A percentile compares a stretch with the other conserved stretches of the same genome.
Evolutionary conservation across 352 stramenopile genomes (phyloP).

Genomic region (Globisporangium camurandrum): DNA sequence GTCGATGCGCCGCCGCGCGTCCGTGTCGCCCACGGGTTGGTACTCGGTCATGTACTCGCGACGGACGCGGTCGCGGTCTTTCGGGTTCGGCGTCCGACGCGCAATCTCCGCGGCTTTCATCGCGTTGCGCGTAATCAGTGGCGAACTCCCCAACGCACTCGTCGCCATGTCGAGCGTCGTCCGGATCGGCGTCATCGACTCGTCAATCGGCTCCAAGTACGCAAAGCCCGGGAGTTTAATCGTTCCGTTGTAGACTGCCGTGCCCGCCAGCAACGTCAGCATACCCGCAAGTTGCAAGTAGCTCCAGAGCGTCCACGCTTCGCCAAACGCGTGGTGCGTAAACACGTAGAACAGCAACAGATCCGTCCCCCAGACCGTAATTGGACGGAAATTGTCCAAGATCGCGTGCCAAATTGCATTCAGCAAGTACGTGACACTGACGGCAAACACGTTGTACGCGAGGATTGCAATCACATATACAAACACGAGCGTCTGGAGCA

Average conservation of each 20-base stretch:
- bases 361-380: slow-evolving; percentile 94
- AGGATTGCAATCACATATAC: slow-evolving; percentile 93
- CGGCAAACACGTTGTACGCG: slow-evolving; percentile 95
- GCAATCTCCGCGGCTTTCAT: slow-evolving; percentile 80
- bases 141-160: slow-evolving; percentile 58
- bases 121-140: slow-evolving; percentile 75
- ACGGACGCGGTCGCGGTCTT: slow-evolving; percentile 73
- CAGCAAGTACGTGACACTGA: slow-evolving; percentile 94
- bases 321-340: slow-evolving; percentile 86
- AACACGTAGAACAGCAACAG: slow-evolving; percentile 96
- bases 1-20: slow-evolving; percentile 58
- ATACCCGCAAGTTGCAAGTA: slow-evolving; percentile 94
- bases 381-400: slow-evolving; percentile 96
- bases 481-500: slow-evolving; percentile 57
- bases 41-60: slow-evolving; percentile 87
- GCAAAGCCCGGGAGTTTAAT: slow-evolving; percentile 68
- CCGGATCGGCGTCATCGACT: slow-evolving; percentile 56
- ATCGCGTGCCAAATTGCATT: slow-evolving; percentile 98
- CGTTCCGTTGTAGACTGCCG: slow-evolving; percentile 95
- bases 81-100: slow-evolving; percentile 65
- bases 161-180: slow-evolving; percentile 45
- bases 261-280: slow-evolving; percentile 90
- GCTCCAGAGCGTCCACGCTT: slow-evolving; percentile 92
- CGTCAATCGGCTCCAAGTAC: slow-evolving; percentile 68
- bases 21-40: slow-evolving; percentile 54